Base-by-base conservation (phyloP, 2,329 filamentous ascomycete species). In the Raffaelea deltoideospora region DNA sequence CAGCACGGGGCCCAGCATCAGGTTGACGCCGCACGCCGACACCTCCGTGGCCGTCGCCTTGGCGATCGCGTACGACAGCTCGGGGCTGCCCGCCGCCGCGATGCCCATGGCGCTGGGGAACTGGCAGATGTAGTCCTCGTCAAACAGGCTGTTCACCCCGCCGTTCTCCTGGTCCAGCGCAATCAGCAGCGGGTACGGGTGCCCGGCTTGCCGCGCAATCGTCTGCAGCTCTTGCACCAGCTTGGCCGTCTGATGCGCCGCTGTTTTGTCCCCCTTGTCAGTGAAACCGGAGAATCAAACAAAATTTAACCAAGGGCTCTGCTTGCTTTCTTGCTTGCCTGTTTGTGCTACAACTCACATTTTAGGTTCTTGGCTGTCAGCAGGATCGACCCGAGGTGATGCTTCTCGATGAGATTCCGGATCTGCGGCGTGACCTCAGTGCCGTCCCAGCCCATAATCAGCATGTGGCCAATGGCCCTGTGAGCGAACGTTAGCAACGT, bases 151-250 rank as follows among this genome's bases (percentile, higher is more conserved):
- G 61, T 95, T 96, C 55, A 95, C 88, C 3, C 88, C 87, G 45
- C 90, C 90, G 73, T 98, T 96, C 56, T 98, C 90, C 54, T 98
- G 90, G 53, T 96, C 90, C 27, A 96, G 64, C 28, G 82, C 87
- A 48, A 98, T 95, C 37, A 92, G 66, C 15, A 98, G 63, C 3
- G 90, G 90, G 3, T 88, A 79, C 3, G 82, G 79, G 56, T 96
- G 88, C 17, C 88, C 88, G 41, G 88, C 80, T 57, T 92, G 72
- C 52, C 84, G 82, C 27, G 90, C 90, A 52, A 93, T 88, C 34
- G 78, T 86, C 58, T 98, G 90, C 31, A 98, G 67, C 51, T 96
- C 86, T 51, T 90, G 80, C 22, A 94, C 84, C 30, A 96, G 68
- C 50, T 71, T 73, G 31, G 88, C 87, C 23, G 88, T 87, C 52